These are phyloP conservation scores for Ogataea methanolica DNA, from an alignment of 805 yeast genomes.

Conservation along the genomic window DNA sequence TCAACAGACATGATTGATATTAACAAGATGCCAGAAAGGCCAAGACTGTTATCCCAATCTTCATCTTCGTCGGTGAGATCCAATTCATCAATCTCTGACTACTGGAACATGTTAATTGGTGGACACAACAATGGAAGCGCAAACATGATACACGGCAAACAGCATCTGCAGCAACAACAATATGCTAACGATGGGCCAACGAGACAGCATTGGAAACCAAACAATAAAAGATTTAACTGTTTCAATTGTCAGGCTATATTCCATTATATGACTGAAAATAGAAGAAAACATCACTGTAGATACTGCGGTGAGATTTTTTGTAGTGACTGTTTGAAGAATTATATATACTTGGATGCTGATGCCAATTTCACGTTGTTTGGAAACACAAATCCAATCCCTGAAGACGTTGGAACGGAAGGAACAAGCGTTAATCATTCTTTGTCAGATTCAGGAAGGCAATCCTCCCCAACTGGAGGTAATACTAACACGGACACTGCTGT, in stretches of 20 bases:
- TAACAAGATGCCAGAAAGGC: constrained; percentile 15
- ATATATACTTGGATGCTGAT: constrained; percentile 30
- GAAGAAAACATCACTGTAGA: constrained; percentile 38
- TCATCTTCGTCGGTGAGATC: constrained; percentile 24
- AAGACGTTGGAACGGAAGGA: not conserved
- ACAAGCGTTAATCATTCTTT: not conserved
- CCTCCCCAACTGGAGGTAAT: constrained; percentile 11
- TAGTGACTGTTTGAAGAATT: constrained; percentile 32
- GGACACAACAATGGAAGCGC: not conserved
- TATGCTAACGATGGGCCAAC: constrained; percentile 38
- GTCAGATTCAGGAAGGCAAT: not conserved
- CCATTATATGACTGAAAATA: constrained; percentile 68
- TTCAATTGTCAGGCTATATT: constrained; percentile 63
- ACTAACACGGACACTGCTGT: not conserved
- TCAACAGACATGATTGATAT: constrained; percentile 12
- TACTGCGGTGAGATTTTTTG: constrained; percentile 39
- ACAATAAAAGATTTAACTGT: constrained; percentile 60
- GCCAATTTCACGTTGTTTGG: constrained; percentile 34
- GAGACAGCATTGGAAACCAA: constrained; percentile 70
- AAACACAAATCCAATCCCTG: constrained; percentile 5
- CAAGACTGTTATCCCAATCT: constrained; percentile 10
- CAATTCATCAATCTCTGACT: constrained; percentile 22
- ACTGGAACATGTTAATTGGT: constrained; percentile 22
- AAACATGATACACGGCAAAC: too few species aligned
- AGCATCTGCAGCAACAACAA: not conserved